phyloP scores from a whole-genome alignment of 2,329 filamentous ascomycete species.

The Fusarium subglutinans region DNA sequence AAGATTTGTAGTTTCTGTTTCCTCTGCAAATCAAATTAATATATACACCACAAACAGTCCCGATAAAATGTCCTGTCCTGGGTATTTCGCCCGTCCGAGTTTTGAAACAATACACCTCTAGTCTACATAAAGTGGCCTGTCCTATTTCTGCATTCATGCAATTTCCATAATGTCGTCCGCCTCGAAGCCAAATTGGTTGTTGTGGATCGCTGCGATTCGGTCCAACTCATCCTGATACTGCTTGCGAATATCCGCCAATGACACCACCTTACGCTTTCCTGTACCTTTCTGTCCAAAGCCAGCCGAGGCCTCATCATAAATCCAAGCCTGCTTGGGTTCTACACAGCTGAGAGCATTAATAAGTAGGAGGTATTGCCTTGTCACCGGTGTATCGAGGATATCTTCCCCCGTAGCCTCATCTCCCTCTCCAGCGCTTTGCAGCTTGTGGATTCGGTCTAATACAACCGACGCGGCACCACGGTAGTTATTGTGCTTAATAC shows the following conservation, averaged over 20 bases:
- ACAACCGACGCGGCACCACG: slow-evolving; percentile 76
- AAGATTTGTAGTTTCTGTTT: slow-evolving; percentile 36
- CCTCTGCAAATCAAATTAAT: slow-evolving; percentile 36
- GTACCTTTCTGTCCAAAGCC: slow-evolving; percentile 34
- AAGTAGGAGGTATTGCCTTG: slow-evolving; percentile 84
- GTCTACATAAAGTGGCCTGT: slow-evolving; percentile 34
- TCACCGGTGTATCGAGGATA: slow-evolving; percentile 69
- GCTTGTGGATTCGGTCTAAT: slow-evolving; percentile 70
- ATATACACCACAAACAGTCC: slow-evolving; percentile 40
- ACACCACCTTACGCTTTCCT: slow-evolving; percentile 79
- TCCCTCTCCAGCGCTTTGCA: slow-evolving; percentile 67
- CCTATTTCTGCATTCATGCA: slow-evolving; percentile 44
- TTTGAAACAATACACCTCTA: slow-evolving; percentile 39
- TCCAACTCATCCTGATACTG: slow-evolving; percentile 93
- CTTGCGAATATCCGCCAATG: slow-evolving; percentile 83
- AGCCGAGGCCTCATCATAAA: slow-evolving; percentile 58
- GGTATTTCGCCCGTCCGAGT: slow-evolving; percentile 44
- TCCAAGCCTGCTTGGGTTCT: slow-evolving; percentile 81
- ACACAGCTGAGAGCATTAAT: slow-evolving; percentile 95
- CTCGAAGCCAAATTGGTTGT: slow-evolving; percentile 85
- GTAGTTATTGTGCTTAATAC: slow-evolving; percentile 85
- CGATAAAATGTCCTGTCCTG: slow-evolving; percentile 44
- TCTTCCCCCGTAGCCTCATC: slow-evolving; percentile 65
- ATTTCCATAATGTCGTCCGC: slow-evolving; percentile 65
- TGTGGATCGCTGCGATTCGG: slow-evolving; percentile 85